Percentiles rank a stretch among this genome's conserved stretches.
These are phyloP conservation scores for Rhododendron williamsianum DNA, from an alignment of 148 eudicot species.

Conservation along the genomic window DNA sequence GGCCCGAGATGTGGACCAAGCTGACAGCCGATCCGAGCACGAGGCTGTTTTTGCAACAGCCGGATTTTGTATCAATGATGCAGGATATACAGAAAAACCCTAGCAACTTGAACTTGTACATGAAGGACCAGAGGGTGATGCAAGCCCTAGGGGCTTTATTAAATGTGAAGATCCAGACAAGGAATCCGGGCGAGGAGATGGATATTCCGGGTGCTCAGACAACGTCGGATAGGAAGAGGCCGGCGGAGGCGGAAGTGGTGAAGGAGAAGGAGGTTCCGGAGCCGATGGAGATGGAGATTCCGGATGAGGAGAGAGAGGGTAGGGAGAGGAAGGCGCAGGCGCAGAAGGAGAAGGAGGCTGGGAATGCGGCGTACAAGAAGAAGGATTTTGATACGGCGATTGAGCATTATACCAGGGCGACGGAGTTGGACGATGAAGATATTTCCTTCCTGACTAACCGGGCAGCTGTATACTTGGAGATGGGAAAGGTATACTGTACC, in stretches of 20 bases:
- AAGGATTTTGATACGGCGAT: conserved; percentile 86
- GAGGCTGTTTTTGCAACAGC: conserved; percentile 50
- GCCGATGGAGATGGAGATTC: conserved; percentile 36
- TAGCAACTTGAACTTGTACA: conserved; percentile 61
- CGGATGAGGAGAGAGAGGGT: conserved; percentile 52
- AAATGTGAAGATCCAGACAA: conserved; percentile 52
- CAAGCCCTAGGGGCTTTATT: conserved; percentile 72
- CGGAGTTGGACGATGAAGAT: conserved; percentile 79
- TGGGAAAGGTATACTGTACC: conserved; percentile 63
- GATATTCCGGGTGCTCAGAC: conserved; percentile 23
- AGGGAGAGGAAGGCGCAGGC: conserved; percentile 60
- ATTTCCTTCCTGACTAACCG: conserved; percentile 86
- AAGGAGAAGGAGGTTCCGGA: conserved; percentile 36
- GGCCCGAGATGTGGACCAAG: conserved; percentile 95
- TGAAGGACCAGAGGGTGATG: conserved; percentile 98
- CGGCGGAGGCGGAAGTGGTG: conserved; percentile 33
- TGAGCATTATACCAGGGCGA: conserved; percentile 52
- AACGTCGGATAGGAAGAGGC: conserved; percentile 31
- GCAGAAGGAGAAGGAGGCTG: conserved; percentile 82
- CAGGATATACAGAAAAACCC: conserved; percentile 85
- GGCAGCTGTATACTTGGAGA: conserved; percentile 95
- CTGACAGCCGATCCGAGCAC: conserved; percentile 75
- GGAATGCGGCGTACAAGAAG: conserved; percentile 92
- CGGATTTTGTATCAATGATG: conserved; percentile 86
- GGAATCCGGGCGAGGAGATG: conserved; percentile 22